Base-by-base conservation (phyloP, 2,329 filamentous ascomycete genomes). In the Aspergillus sp. region DNA sequence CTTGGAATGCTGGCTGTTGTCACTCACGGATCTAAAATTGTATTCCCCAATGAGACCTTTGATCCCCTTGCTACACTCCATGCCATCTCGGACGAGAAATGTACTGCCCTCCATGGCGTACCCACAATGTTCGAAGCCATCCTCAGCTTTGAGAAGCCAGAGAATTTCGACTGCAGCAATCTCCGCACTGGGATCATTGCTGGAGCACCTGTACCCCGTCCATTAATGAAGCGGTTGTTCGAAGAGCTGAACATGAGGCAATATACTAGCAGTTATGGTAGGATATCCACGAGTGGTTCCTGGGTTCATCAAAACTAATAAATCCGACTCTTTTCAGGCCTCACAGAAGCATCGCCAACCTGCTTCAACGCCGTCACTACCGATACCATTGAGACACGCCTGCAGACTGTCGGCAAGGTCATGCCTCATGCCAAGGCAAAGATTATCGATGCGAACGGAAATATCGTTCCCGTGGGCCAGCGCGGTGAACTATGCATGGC, bases 101-200 rank as follows among this genome's bases (percentile, higher is more conserved):
- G 88, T 74, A 94, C 91, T 0, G 91, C 89, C 0, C 81, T 94
- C 0, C 91, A 93, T 72, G 91, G 91, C 38, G 91, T 94, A 0
- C 91, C 91, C 0, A 91, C 91, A 60, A 94, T 94, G 91, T 92
- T 93, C 75, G 90, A 92, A 72, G 87, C 88, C 0, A 81, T 85
- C 9, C 79, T 86, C 60, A 76, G 76, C 45, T 70, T 83, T 1
- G 79, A 80, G n/a, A 79, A 82, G 59, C 82, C 82, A 0, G 66
- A 68, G 3, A 72, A 76, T 17, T 85, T 84, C 68, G 76, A 82
- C 61, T 79, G 75, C 70, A 80, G 82, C 1, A 80, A 79, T 6
- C 81, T 93, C 19, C 83, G 91, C 38, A 93, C 91, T 0, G 91
- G 91, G 7, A 93, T 92, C 69, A 89, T 93, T 49, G 91, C 91